Evolutionary conservation across 345 rosid species (phyloP).

Genomic region (Brassica cretica): DNA sequence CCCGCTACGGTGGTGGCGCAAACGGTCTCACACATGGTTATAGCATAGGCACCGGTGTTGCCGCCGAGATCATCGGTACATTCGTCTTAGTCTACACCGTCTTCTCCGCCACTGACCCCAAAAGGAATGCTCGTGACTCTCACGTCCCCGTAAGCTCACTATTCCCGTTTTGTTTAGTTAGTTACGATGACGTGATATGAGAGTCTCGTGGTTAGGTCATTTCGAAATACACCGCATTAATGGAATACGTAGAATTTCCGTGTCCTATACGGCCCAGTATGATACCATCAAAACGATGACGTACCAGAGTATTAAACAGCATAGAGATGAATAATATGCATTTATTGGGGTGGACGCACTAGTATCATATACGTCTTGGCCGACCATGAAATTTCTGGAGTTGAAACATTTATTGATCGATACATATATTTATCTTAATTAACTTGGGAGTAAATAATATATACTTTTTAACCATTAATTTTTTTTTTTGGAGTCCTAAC

Average conservation of each 20-base stretch:
- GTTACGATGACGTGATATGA: not conserved
- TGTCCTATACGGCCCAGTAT: constrained; percentile 7
- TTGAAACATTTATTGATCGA: not conserved
- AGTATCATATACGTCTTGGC: not conserved
- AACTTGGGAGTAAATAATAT: not conserved
- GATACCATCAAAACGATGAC: not conserved
- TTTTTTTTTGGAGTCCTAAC: not conserved
- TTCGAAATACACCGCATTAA: constrained; percentile 2
- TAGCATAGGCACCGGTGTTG: constrained; percentile 60
- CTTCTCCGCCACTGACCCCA: constrained; percentile 48
- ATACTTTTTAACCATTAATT: not conserved
- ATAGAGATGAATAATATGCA: not conserved
- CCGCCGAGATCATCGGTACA: constrained; percentile 88
- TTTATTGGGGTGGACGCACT: not conserved
- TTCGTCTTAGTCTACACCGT: constrained; percentile 42
- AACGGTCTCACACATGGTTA: constrained; percentile 52
- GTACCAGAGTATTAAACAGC: not conserved
- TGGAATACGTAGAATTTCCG: constrained; percentile 10
- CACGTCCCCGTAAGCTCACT: constrained; percentile 40
- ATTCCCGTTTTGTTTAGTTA: not conserved
- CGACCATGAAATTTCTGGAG: constrained; percentile 1
- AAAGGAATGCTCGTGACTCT: constrained; percentile 46
- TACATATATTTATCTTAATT: not conserved
- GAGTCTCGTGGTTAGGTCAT: not conserved
- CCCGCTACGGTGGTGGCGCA: constrained; percentile 64